phyloP scores from a whole-genome alignment of 306 rosid genomes.

The Pterocarpus santalinus region DNA sequence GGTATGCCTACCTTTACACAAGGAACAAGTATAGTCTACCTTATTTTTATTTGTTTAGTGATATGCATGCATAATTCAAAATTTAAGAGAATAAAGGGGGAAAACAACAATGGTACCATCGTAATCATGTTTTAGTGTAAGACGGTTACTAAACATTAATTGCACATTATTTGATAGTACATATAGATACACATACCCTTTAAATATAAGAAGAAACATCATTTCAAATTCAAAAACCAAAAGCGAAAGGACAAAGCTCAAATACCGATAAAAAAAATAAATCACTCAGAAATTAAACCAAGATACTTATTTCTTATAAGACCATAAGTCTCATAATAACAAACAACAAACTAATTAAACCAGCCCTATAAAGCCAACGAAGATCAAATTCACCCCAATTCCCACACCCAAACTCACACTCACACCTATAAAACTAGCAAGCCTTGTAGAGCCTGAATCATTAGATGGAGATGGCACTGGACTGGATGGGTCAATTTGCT shows the following conservation, averaged over 20 bases:
- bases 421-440: background rate
- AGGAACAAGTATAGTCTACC: no score
- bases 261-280: background rate
- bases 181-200: no score
- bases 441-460: conserved; percentile 35
- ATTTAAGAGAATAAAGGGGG: no score
- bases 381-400: conserved; percentile 37
- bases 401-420: conserved; percentile 14
- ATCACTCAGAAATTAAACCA: background rate
- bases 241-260: background rate
- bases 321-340: background rate
- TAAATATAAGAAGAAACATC: no score
- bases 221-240: no score
- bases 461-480: conserved; percentile 34
- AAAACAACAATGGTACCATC: no score
- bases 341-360: conserved; percentile 10
- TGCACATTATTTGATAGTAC: no score
- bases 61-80: no score
- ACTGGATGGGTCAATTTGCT: background rate
- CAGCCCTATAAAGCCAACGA: conserved; percentile 29
- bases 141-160: no score
- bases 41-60: no score
- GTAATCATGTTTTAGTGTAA: no score
- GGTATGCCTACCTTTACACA: no score
- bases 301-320: background rate